These are phyloP conservation scores for Trichodelitschia bisporula DNA, from an alignment of 495 filamentous ascomycete genomes.

Conservation along the genomic window DNA sequence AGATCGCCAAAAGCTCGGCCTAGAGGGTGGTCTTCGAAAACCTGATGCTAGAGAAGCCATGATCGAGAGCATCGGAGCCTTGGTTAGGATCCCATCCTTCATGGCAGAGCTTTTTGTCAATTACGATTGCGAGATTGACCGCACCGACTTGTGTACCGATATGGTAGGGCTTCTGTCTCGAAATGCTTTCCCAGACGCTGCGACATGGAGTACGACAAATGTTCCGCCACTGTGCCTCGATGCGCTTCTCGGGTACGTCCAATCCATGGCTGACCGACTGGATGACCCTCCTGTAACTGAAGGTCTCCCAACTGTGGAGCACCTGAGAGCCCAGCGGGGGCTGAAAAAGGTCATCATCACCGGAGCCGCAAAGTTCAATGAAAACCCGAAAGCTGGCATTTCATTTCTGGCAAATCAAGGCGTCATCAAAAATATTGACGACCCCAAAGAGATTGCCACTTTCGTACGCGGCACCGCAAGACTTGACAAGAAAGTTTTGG, in stretches of 20 bases:
- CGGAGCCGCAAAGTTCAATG: slow-evolving; percentile 83
- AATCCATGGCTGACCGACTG: slow-evolving; percentile 70
- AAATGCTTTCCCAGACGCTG: slow-evolving; percentile 91
- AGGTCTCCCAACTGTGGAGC: slow-evolving; percentile 38
- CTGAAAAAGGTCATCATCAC: slow-evolving; percentile 74
- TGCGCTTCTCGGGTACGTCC: slow-evolving; percentile 69
- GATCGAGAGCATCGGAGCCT: slow-evolving; percentile 84
- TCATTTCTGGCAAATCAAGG: slow-evolving; percentile 63
- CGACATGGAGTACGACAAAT: slow-evolving; percentile 97
- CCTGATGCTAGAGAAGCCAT: slow-evolving; percentile 93
- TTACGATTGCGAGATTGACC: slow-evolving; percentile 90
- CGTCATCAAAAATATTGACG: slow-evolving; percentile 50
- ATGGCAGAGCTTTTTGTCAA: slow-evolving; percentile 93
- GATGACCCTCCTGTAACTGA: slow-evolving; percentile 39
- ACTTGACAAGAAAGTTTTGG: slow-evolving; percentile 71
- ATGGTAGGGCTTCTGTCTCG: slow-evolving; percentile 78
- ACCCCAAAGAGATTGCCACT: slow-evolving; percentile 46
- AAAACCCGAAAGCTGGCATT: slow-evolving; percentile 73
- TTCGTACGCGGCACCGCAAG: slow-evolving; percentile 72
- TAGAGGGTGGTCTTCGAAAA: slow-evolving; percentile 78
- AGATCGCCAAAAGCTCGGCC: slow-evolving; percentile 74
- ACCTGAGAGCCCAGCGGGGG: slow-evolving; percentile 39
- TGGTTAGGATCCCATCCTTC: slow-evolving; percentile 77
- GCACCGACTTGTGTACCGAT: slow-evolving; percentile 82
- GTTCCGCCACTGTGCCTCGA: slow-evolving; percentile 90